Percentiles rank a stretch among this genome's conserved stretches.
These are phyloP conservation scores for Colletotrichum melonis DNA, from an alignment of 2,329 filamentous ascomycete species.

Conservation along the genomic window DNA sequence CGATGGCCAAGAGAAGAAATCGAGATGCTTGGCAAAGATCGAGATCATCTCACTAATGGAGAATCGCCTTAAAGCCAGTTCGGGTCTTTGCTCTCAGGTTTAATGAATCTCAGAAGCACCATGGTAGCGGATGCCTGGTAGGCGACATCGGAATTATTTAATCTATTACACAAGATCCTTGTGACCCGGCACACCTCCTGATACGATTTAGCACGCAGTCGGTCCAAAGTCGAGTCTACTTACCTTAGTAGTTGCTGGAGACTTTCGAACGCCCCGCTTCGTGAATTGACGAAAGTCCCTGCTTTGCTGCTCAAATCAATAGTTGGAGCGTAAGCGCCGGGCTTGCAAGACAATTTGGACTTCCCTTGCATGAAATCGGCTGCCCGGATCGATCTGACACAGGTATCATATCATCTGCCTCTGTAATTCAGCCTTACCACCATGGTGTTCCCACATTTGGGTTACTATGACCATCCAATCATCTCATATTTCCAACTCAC, in stretches of 20 bases:
- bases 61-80: neutral
- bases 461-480: neutral
- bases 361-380: neutral
- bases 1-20: slow-evolving; percentile 40
- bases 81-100: neutral
- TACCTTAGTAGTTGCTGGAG: neutral
- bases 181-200: neutral
- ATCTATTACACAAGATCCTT: neutral
- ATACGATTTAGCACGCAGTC: neutral
- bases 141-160: too few relatives aligned
- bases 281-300: neutral
- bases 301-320: neutral
- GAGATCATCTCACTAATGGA: neutral
- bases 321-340: neutral
- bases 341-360: neutral
- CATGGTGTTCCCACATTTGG: too few relatives aligned
- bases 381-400: neutral
- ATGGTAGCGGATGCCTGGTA: too few relatives aligned
- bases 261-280: neutral
- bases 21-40: slow-evolving; percentile 27
- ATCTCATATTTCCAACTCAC: neutral
- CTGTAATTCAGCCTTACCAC: neutral
- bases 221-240: neutral
- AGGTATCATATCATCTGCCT: neutral
- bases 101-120: too few relatives aligned